Base-by-base conservation (phyloP, 139 green algal genomes). In the Parachlorella kessleri region DNA sequence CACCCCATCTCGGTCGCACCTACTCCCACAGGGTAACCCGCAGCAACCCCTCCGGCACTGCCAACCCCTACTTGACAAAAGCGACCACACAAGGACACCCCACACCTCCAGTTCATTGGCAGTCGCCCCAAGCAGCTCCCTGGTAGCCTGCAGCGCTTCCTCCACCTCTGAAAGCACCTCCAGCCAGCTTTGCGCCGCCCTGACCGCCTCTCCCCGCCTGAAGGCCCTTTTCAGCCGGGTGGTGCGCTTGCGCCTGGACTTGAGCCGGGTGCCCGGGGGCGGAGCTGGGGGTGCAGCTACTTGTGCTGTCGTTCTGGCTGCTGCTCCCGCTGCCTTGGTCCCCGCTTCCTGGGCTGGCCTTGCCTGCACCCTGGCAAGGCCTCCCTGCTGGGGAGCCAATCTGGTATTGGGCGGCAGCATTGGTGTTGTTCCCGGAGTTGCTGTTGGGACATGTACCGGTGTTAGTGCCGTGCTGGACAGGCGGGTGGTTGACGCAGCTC, bases 81-180 rank as follows among this genome's bases (percentile, higher is more conserved):
- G 30, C 55, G 28, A 55, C 73, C 10, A 42, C n/a, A n/a, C n/a
- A n/a, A n/a, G n/a, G n/a, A n/a, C n/a, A 14, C 48, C 14, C 48
- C 48, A 59, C 48, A 59, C 69, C 42, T 75, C 24, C 26, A 75
- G 26, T 23, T 75, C 69, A 65, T 75, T 75, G 26, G 26, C 26
- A 8, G 33, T 23, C 1, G 69, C 69, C 41, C 24, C 69, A 64
- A 33, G 36, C 4, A 75, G 66, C 78, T 83, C 78, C 24, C 68
- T 55, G 4, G 70, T 70, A 4, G 55, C 42, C 42, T 83, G 78
- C 40, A 83, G 35, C 6, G 77, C 70, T 18, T 66, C 77, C 40
- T 82, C 71, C 77, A 78, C 28, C 77, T 82, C 71, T 77, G 59
- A 66, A 71, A 84, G 70, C 6, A 84, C 55, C 2, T 38, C 55